A percentile compares a stretch with the other conserved stretches of the same genome.
phyloP scores from a whole-genome alignment of 2,329 filamentous ascomycete species.

The Pseudocercospora cruenta region DNA sequence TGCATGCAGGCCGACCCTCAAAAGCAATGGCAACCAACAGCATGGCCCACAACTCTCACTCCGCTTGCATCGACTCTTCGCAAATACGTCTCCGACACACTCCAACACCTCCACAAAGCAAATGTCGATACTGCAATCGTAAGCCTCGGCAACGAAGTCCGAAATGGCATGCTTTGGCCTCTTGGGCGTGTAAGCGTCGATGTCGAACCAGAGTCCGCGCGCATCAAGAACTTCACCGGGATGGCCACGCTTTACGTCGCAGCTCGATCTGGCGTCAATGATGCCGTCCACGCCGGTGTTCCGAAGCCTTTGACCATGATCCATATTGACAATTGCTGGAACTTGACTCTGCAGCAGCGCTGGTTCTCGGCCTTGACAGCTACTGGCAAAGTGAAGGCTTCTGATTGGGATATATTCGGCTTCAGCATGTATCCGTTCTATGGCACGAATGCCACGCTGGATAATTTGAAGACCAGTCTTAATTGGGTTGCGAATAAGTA shows the following conservation, averaged over 20 bases:
- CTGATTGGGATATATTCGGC: slow-evolving; percentile 38
- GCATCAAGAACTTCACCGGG: slow-evolving; percentile 41
- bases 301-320: slow-evolving; percentile 41
- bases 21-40: slow-evolving; percentile 40
- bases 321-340: slow-evolving; percentile 41
- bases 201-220: slow-evolving; percentile 37
- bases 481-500: slow-evolving; percentile 35
- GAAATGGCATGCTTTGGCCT: slow-evolving; percentile 46
- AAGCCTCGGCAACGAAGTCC: slow-evolving; percentile 46
- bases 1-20: slow-evolving; percentile 38
- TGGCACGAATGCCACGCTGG: slow-evolving; percentile 37
- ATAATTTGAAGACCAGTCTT: slow-evolving; percentile 33
- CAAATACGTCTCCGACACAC: slow-evolving; percentile 41
- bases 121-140: slow-evolving; percentile 48
- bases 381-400: slow-evolving; percentile 34
- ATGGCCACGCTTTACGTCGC: slow-evolving; percentile 38
- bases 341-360: slow-evolving; percentile 35
- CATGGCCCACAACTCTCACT: slow-evolving; percentile 41
- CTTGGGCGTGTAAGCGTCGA: slow-evolving; percentile 42
- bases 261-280: slow-evolving; percentile 37
- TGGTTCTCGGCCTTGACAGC: slow-evolving; percentile 39
- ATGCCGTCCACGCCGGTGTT: slow-evolving; percentile 38
- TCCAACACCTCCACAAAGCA: slow-evolving; percentile 46
- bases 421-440: slow-evolving; percentile 41
- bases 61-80: slow-evolving; percentile 38